phyloP scores from a whole-genome alignment of 2,329 filamentous ascomycete species.

The Neofusicoccum umdonicola region DNA sequence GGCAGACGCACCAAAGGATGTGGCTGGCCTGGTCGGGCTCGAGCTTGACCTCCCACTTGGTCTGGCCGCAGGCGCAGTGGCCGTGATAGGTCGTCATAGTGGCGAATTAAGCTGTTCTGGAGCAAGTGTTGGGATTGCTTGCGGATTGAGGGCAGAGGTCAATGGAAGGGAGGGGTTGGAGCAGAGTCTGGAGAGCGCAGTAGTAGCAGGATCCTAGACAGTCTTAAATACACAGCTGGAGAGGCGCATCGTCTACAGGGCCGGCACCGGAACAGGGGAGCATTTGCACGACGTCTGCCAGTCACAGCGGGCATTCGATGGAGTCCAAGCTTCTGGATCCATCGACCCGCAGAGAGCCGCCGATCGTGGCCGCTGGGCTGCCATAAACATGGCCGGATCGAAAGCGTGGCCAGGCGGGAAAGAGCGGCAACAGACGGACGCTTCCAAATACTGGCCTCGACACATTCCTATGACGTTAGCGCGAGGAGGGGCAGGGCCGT shows the following conservation, averaged over 20 bases:
- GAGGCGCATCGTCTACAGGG: neutral
- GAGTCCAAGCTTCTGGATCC: neutral
- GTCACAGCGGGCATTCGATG: neutral
- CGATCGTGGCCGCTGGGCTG: neutral
- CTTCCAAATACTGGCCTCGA: slow-evolving; percentile 6
- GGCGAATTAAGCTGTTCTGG: slow-evolving; percentile 16
- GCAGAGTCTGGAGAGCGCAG: neutral
- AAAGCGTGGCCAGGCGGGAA: neutral
- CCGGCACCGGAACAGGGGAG: neutral
- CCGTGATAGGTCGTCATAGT: slow-evolving; percentile 49
- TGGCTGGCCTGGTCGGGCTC: slow-evolving; percentile 44
- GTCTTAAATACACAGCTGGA: neutral
- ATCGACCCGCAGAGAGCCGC: neutral
- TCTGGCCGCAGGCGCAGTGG: slow-evolving; percentile 56
- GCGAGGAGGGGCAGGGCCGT: neutral
- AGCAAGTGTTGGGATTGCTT: neutral
- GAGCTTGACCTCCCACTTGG: slow-evolving; percentile 52
- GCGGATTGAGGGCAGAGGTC: neutral
- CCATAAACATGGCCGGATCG: neutral
- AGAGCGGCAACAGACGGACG: neutral
- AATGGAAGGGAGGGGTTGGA: neutral
- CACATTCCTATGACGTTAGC: slow-evolving; percentile 9
- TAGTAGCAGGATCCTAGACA: neutral
- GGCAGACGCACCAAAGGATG: slow-evolving; percentile 44
- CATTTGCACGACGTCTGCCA: neutral